Conservation (phyloP, 1,284 basidiomycete genomes). For the Ustilago nuda region DNA sequence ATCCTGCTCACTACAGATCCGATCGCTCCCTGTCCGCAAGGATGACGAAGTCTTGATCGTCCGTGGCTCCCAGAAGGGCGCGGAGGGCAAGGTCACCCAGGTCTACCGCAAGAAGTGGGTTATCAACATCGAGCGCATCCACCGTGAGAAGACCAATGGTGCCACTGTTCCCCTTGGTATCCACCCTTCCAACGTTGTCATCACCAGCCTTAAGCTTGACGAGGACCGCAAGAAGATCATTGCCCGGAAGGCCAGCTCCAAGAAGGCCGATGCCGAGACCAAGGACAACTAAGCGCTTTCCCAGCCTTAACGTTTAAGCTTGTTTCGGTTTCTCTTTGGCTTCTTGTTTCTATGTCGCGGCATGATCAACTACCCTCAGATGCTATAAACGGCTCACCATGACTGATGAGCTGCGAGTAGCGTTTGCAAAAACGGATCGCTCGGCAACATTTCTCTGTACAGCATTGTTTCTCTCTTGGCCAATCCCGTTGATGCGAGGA, state of each 20-base stretch:
- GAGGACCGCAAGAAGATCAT: constrained; percentile 68
- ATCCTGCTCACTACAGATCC: constrained; percentile 74
- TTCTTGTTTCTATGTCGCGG: not conserved
- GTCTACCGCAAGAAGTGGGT: constrained; percentile 99
- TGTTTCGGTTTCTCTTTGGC: not conserved
- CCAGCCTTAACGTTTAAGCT: not conserved
- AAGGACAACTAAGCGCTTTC: constrained; percentile 49
- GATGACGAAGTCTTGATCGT: constrained; percentile 98
- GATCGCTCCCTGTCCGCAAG: constrained; percentile 95
- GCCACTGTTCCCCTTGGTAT: constrained; percentile 92
- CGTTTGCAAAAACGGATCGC: not conserved
- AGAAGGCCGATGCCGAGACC: constrained; percentile 53
- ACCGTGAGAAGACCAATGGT: constrained; percentile 97
- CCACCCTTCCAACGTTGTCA: constrained; percentile 96
- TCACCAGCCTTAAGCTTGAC: constrained; percentile 72
- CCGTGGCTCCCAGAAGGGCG: constrained; percentile 76
- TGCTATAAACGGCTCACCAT: not conserved
- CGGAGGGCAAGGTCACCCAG: constrained; percentile 77
- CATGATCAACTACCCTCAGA: not conserved
- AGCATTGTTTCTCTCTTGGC: not conserved
- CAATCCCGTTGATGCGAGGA: constrained; percentile 19
- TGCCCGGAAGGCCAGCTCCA: constrained; percentile 62
- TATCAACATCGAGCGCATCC: constrained; percentile 97
- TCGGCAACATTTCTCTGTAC: constrained; percentile 7
- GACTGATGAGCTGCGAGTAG: not conserved